Conservation (phyloP, 495 filamentous ascomycete species). For the Tuber umbilicatum region DNA sequence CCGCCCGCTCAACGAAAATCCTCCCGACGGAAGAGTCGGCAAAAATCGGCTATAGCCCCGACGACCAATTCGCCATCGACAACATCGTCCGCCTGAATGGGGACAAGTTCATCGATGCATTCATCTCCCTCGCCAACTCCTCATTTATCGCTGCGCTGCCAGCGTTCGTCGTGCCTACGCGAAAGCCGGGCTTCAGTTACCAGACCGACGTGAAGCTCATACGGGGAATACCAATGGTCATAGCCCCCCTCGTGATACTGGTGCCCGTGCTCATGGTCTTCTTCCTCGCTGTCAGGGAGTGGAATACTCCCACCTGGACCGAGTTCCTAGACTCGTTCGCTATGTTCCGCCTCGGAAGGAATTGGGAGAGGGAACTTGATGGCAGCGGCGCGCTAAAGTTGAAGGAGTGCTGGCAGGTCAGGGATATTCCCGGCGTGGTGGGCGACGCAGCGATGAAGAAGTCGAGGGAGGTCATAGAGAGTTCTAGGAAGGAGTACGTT, state of each 20-base stretch:
- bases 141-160: conserved; percentile 22
- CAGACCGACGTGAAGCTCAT: conserved; percentile 29
- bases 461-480: conserved; percentile 8
- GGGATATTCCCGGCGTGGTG: conserved; percentile 23
- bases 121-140: conserved; percentile 31
- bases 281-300: conserved; percentile 22
- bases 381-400: conserved; percentile 17
- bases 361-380: conserved; percentile 28
- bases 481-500: conserved; percentile 14
- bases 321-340: conserved; percentile 33
- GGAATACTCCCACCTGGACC: conserved; percentile 33
- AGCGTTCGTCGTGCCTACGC: conserved; percentile 9
- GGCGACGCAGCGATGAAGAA: conserved; percentile 18
- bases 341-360: conserved; percentile 26
- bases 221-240: conserved; percentile 18
- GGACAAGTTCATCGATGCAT: conserved; percentile 8
- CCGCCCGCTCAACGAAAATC: conserved; percentile 4
- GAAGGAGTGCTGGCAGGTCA: conserved; percentile 30
- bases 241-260: conserved; percentile 25
- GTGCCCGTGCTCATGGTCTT: conserved; percentile 22
- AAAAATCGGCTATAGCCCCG: conserved; percentile 6
- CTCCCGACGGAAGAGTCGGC: conserved; percentile 7
- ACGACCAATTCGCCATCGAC: conserved; percentile 23
- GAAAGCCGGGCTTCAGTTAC: conserved; percentile 21
- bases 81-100: conserved; percentile 30